phyloP scores from a whole-genome alignment of 192 early-diverging fungal genomes.

The Haplosporangium gracile region DNA sequence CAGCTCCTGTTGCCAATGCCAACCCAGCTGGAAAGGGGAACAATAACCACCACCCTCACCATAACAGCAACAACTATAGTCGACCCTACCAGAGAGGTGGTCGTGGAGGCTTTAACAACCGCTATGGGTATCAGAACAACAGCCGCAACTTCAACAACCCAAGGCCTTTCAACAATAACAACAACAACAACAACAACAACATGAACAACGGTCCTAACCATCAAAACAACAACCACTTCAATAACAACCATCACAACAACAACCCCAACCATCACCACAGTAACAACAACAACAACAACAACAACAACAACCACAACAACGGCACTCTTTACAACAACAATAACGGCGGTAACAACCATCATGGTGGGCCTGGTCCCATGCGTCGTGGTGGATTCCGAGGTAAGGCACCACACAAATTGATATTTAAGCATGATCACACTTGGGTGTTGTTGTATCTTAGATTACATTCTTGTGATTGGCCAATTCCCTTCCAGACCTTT shows the following conservation, averaged over 20 bases:
- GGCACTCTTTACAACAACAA: conserved; percentile 9
- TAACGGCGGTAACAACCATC: conserved; percentile 1
- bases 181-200: conserved; percentile 16
- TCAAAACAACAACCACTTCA: not conserved
- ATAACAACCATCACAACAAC: not conserved
- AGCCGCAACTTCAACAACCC: conserved; percentile 23
- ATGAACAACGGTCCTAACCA: not conserved
- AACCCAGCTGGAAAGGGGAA: conserved; percentile 1
- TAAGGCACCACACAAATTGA: conserved; percentile 7
- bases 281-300: not conserved
- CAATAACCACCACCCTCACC: conserved; percentile 15
- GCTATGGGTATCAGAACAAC: conserved; percentile 19
- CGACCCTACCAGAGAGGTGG: conserved; percentile 23
- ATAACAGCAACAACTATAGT: conserved; percentile 5
- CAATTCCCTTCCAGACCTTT: not conserved
- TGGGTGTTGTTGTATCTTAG: not conserved
- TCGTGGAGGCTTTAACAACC: conserved; percentile 27
- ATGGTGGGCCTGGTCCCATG: conserved; percentile 39
- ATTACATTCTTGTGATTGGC: not conserved
- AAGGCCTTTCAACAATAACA: conserved; percentile 15
- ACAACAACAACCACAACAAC: not conserved
- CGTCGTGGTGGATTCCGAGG: conserved; percentile 47
- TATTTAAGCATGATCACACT: not conserved
- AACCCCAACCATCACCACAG: not conserved
- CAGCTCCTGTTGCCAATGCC: not conserved